Percentiles rank a stretch among this genome's conserved stretches.
Conservation (phyloP, 139 green algal species). For the Coelastrella sp. region DNA sequence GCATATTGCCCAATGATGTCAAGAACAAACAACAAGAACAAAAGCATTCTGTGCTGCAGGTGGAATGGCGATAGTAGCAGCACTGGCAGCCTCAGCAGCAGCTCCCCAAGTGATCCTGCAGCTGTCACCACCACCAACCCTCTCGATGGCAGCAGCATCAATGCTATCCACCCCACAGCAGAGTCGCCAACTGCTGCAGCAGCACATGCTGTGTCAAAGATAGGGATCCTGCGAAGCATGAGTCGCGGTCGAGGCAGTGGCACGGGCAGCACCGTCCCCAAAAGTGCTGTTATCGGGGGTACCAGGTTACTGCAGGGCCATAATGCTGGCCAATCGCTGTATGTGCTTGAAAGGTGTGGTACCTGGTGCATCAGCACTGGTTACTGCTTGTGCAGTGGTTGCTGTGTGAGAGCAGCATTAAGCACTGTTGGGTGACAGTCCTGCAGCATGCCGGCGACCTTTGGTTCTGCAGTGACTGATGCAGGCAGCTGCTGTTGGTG, state of each 20-base stretch:
- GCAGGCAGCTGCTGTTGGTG: not conserved
- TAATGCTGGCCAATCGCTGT: not conserved
- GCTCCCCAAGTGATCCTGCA: not conserved
- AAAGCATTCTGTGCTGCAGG: not conserved
- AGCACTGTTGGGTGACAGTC: too few species aligned
- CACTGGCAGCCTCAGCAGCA: not conserved
- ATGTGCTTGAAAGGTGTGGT: conserved; percentile 12
- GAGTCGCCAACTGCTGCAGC: not conserved
- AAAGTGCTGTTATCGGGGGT: conserved; percentile 21
- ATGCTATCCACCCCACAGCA: not conserved
- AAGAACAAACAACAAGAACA: not conserved
- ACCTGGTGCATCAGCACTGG: not conserved
- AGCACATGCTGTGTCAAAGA: not conserved
- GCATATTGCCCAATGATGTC: not conserved
- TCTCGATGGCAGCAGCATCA: not conserved
- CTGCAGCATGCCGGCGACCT: not conserved
- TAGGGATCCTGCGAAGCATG: not conserved
- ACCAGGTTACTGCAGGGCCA: conserved; percentile 1
- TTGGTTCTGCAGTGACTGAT: not conserved
- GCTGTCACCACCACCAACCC: not conserved
- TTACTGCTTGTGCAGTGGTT: not conserved
- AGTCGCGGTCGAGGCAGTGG: not conserved
- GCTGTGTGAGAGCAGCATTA: not conserved
- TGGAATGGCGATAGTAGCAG: not conserved
- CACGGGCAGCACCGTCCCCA: not conserved